Conservation (phyloP, 2,329 filamentous ascomycete genomes). For the Fusarium heterosporum region DNA sequence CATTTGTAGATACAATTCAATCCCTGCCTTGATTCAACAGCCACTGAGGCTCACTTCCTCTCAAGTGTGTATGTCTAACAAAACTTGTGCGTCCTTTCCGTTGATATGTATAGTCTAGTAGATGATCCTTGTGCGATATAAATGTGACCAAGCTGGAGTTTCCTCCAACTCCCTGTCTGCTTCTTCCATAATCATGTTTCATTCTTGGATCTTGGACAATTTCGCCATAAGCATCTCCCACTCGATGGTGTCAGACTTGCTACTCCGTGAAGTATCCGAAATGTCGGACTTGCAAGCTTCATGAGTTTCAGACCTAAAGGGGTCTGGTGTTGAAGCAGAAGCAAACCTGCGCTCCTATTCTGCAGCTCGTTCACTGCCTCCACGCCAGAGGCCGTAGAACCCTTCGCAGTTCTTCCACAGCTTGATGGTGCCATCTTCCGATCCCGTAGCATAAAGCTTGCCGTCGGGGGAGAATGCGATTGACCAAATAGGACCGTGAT, state of each 20-base stretch:
- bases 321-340: slow-evolving; percentile 33
- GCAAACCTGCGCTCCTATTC: slow-evolving; percentile 52
- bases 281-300: background rate
- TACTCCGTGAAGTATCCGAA: slow-evolving; percentile 22
- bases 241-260: slow-evolving; percentile 21
- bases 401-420: slow-evolving; percentile 80
- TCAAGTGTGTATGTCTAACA: slow-evolving; percentile 35
- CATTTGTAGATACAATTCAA: slow-evolving; percentile 20
- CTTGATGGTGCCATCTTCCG: slow-evolving; percentile 98
- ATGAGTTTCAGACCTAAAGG: slow-evolving; percentile 9
- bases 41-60: slow-evolving; percentile 31
- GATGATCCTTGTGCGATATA: background rate
- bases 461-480: slow-evolving; percentile 94
- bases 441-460: slow-evolving; percentile 95
- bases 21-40: slow-evolving; percentile 17
- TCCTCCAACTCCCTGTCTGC: background rate
- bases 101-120: background rate
- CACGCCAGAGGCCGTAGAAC: slow-evolving; percentile 72
- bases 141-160: background rate
- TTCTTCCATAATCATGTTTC: background rate
- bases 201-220: too few relatives aligned
- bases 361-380: slow-evolving; percentile 55
- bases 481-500: slow-evolving; percentile 98
- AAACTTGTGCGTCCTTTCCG: slow-evolving; percentile 13
- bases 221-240: background rate